Conservation (phyloP, 495 filamentous ascomycete genomes). For the Friedmanniomyces simplex region DNA sequence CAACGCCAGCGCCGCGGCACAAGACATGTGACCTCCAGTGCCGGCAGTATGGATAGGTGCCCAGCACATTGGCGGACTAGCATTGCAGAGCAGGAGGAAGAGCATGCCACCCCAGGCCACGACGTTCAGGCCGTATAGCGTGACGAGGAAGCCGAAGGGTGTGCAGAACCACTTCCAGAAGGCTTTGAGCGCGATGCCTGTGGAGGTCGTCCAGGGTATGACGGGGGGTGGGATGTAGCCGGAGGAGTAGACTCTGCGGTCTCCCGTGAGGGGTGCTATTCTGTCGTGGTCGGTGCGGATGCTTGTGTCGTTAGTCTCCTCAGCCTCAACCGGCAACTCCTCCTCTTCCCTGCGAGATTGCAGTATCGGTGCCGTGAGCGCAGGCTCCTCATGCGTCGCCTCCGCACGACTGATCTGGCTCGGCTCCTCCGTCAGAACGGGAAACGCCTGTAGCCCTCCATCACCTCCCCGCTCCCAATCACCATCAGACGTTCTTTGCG, state of each 20-base stretch:
- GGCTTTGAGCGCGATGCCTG: conserved; percentile 43
- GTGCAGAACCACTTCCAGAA: conserved; percentile 53
- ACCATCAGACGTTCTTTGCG: conserved; percentile 7
- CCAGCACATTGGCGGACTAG: conserved; percentile 65
- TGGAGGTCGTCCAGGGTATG: conserved; percentile 45
- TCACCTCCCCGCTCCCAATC: conserved; percentile 18
- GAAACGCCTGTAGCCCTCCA: conserved; percentile 16
- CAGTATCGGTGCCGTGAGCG: not conserved
- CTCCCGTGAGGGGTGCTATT: not conserved
- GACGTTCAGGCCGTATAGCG: conserved; percentile 68
- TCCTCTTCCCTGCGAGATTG: not conserved
- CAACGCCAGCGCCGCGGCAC: conserved; percentile 4
- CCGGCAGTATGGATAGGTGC: conserved; percentile 34
- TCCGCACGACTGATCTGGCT: not conserved
- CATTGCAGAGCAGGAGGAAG: conserved; percentile 69
- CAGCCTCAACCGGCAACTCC: not conserved
- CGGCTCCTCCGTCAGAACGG: conserved; percentile 18
- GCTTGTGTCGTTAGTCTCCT: not conserved
- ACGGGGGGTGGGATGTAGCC: conserved; percentile 64
- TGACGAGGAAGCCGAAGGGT: conserved; percentile 61
- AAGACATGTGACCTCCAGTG: not conserved
- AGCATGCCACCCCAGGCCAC: conserved; percentile 88
- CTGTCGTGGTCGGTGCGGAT: not conserved
- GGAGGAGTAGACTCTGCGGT: conserved; percentile 35
- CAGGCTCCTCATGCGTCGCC: conserved; percentile 1